These are phyloP conservation scores for Luffa aegyptiaca DNA, from an alignment of 306 rosid species.

Conservation along the genomic window DNA sequence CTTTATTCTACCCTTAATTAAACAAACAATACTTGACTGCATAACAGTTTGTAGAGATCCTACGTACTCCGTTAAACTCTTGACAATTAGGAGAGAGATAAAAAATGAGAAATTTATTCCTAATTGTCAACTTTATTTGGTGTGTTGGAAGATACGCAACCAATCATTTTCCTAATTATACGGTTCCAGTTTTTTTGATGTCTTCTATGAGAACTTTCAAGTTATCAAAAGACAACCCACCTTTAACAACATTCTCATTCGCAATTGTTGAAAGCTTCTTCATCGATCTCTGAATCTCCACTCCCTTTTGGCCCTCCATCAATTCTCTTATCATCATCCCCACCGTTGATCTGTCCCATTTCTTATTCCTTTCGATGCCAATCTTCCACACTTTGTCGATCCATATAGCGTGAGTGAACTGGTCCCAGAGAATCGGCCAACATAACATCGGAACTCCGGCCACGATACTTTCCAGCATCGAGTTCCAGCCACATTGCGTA, in stretches of 20 bases:
- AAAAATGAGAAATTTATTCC: too few relatives aligned
- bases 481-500: slow-evolving; percentile 3
- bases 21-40: too few relatives aligned
- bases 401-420: slow-evolving; percentile 9
- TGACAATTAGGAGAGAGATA: too few relatives aligned
- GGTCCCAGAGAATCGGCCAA: slow-evolving; percentile 14
- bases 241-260: neutral
- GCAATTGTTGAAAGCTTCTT: slow-evolving; percentile 13
- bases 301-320: slow-evolving; percentile 10
- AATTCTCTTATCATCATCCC: slow-evolving; percentile 16
- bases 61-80: too few relatives aligned
- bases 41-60: too few relatives aligned
- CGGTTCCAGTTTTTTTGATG: neutral
- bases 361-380: slow-evolving; percentile 24
- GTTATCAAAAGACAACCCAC: slow-evolving; percentile 14
- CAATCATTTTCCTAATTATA: too few relatives aligned
- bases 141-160: too few relatives aligned
- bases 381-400: slow-evolving; percentile 22
- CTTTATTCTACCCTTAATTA: too few relatives aligned
- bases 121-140: too few relatives aligned
- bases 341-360: slow-evolving; percentile 9
- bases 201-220: neutral
- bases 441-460: slow-evolving; percentile 19
- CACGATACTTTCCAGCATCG: slow-evolving; percentile 12
- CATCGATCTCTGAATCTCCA: slow-evolving; percentile 12